Evolutionary conservation across 306 rosid genomes (phyloP).

Genomic region (Acacia acuminata): DNA sequence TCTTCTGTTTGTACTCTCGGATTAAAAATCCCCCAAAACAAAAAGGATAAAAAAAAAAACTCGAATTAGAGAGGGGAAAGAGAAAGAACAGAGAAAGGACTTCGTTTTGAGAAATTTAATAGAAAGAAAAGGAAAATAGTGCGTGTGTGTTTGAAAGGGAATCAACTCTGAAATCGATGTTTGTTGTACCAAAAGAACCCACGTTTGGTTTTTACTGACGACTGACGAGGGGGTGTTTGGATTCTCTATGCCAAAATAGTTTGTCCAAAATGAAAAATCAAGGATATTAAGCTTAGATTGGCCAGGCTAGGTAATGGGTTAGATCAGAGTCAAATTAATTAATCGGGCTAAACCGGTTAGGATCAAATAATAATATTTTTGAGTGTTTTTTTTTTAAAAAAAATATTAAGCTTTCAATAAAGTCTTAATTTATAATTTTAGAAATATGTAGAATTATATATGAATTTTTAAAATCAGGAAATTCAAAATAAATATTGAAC

Average conservation of each 20-base stretch:
- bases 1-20: slow-evolving; percentile 49
- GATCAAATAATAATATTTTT: no score
- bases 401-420: no score
- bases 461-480: no score
- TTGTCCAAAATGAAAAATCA: no score
- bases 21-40: not conserved
- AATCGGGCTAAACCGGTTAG: no score
- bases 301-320: no score
- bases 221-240: not conserved
- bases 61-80: slow-evolving; percentile 1
- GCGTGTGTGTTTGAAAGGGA: slow-evolving; percentile 39
- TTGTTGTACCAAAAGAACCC: not conserved
- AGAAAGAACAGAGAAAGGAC: slow-evolving; percentile 15
- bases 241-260: slow-evolving; percentile 17
- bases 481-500: no score
- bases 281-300: no score
- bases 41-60: not conserved
- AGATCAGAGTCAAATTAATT: no score
- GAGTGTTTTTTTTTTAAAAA: no score
- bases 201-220: slow-evolving; percentile 5
- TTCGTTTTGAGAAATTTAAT: slow-evolving; percentile 33
- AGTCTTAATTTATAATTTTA: no score
- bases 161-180: slow-evolving; percentile 10
- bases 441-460: no score
- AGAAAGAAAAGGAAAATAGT: not conserved